Percentiles rank a stretch among this genome's conserved stretches.
Conservation (phyloP, 2,329 filamentous ascomycete genomes). For the Septoria linicola region DNA sequence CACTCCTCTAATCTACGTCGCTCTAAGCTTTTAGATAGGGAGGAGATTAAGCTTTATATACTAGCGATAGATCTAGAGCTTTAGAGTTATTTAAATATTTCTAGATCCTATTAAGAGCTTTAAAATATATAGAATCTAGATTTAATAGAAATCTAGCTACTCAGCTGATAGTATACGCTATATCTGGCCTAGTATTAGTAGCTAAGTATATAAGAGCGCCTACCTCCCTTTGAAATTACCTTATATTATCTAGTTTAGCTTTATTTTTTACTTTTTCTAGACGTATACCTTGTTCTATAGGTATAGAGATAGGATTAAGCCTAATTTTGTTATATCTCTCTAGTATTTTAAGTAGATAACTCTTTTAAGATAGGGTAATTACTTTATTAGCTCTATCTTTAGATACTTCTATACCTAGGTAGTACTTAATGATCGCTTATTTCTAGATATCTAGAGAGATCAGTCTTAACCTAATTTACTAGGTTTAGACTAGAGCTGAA, state of each 20-base stretch:
- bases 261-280: conserved; percentile 10
- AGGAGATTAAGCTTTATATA: conserved; percentile 7
- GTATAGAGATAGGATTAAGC: conserved; percentile 12
- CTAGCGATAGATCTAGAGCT: not conserved
- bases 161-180: conserved; percentile 1
- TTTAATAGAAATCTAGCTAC: conserved; percentile 10
- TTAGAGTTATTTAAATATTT: conserved; percentile 14
- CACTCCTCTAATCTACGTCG: conserved; percentile 7
- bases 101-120: conserved; percentile 14
- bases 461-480: conserved; percentile 12
- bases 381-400: conserved; percentile 9
- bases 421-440: conserved; percentile 8
- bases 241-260: conserved; percentile 6
- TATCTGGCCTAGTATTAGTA: not conserved
- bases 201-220: conserved; percentile 4
- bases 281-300: conserved; percentile 5
- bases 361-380: conserved; percentile 8
- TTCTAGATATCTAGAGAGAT: conserved; percentile 11
- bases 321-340: conserved; percentile 14
- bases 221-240: conserved; percentile 6
- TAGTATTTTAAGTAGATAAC: conserved; percentile 13
- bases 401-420: conserved; percentile 12
- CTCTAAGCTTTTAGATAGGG: conserved; percentile 1
- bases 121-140: conserved; percentile 7
- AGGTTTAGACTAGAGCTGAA: conserved; percentile 11